A percentile compares a stretch with the other conserved stretches of the same genome.
These are phyloP conservation scores for Candida glucosophila DNA, from an alignment of 1,139 yeast genomes.

Conservation along the genomic window DNA sequence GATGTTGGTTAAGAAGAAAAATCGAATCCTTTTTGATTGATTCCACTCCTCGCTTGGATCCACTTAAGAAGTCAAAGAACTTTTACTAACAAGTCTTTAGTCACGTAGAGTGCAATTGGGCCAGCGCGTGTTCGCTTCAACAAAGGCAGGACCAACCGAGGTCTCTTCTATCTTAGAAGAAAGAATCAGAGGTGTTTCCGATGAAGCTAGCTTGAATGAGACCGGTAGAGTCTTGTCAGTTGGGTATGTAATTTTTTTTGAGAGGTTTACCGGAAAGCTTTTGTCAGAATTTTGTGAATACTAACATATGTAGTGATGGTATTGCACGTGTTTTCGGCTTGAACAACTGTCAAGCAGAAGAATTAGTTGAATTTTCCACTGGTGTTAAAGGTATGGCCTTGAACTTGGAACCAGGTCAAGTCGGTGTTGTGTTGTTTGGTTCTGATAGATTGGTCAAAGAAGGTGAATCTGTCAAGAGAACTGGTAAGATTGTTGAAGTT, in stretches of 20 bases:
- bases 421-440: conserved; percentile 99
- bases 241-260: too few species aligned
- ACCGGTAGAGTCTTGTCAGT: conserved; percentile 99
- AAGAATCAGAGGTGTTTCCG: conserved; percentile 98
- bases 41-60: too few species aligned
- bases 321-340: conserved; percentile 99
- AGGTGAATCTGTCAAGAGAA: conserved; percentile 99
- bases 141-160: conserved; percentile 99
- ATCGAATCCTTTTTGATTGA: too few species aligned
- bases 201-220: conserved; percentile 96
- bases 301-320: conserved; percentile 69
- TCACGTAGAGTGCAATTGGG: conserved; percentile 66
- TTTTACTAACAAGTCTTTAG: conserved; percentile 32
- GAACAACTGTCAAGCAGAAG: conserved; percentile 99
- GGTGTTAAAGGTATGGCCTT: conserved; percentile 99
- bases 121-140: conserved; percentile 79
- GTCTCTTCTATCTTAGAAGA: conserved; percentile 98
- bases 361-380: conserved; percentile 97
- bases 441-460: conserved; percentile 98
- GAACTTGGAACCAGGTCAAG: conserved; percentile 99
- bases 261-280: too few species aligned
- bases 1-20: too few species aligned
- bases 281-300: too few species aligned
- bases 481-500: conserved; percentile 98
- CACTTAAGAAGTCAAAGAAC: too few species aligned